These are phyloP conservation scores for Tolypocladium sp. DNA, from an alignment of 2,329 filamentous ascomycete species.

Conservation along the genomic window DNA sequence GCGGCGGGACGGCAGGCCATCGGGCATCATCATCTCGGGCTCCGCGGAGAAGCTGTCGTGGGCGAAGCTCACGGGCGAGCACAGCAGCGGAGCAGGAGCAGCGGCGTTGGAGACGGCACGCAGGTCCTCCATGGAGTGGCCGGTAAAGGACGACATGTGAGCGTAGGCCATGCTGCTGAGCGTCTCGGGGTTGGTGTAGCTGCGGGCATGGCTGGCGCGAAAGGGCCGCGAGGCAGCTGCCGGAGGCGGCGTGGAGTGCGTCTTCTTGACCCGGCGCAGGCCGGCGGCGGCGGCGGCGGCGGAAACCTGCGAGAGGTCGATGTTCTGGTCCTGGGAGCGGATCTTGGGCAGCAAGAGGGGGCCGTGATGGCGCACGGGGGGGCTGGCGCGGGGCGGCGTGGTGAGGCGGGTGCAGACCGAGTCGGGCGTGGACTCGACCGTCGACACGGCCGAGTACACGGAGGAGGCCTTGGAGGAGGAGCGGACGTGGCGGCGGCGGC, in stretches of 20 bases:
- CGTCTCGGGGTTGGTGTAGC: slow-evolving; percentile 54
- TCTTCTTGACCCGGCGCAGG: slow-evolving; percentile 9
- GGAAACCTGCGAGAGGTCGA: slow-evolving; percentile 30
- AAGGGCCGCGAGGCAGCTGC: slow-evolving; percentile 13
- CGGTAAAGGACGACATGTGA: slow-evolving; percentile 28
- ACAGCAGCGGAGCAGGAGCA: slow-evolving; percentile 47
- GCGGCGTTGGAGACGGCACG: slow-evolving; percentile 13
- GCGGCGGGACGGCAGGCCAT: slow-evolving; percentile 33
- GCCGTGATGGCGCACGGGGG: slow-evolving; percentile 69
- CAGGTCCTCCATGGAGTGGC: slow-evolving; percentile 8
- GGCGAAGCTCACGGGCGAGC: slow-evolving; percentile 53
- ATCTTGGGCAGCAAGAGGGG: slow-evolving; percentile 79
- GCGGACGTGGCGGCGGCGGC: slow-evolving; percentile 46
- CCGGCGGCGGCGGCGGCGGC: slow-evolving; percentile 3
- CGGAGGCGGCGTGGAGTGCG: slow-evolving; percentile 13
- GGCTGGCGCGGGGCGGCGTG: slow-evolving; percentile 55
- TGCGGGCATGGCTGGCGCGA: slow-evolving; percentile 42
- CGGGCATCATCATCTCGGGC: not conserved
- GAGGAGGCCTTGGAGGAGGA: slow-evolving; percentile 59
- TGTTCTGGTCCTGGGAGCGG: slow-evolving; percentile 71
- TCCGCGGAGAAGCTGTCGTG: slow-evolving; percentile 21
- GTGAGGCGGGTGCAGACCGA: slow-evolving; percentile 59
- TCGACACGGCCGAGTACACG: slow-evolving; percentile 52
- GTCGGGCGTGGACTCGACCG: slow-evolving; percentile 44
- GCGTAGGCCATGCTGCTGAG: slow-evolving; percentile 29